phyloP scores from a whole-genome alignment of 1,139 yeast species.

The Kodamaea alishanica region DNA sequence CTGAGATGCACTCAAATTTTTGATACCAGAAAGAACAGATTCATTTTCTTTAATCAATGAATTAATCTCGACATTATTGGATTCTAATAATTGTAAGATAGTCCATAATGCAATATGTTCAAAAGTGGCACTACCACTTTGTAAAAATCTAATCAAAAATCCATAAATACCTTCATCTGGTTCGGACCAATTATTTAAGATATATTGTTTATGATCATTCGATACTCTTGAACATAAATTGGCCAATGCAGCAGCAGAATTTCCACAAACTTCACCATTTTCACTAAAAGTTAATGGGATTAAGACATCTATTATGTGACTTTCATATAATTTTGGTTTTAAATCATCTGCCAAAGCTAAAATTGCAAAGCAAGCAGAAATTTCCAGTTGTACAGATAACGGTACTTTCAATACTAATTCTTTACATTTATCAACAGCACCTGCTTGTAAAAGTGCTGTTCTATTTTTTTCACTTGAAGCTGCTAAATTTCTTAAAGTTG shows the following conservation, averaged over 20 bases:
- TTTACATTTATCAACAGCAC: conserved; percentile 91
- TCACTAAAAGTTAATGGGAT: conserved; percentile 86
- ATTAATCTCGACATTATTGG: conserved; percentile 70
- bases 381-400: conserved; percentile 88
- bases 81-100: conserved; percentile 84
- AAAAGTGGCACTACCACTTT: conserved; percentile 88
- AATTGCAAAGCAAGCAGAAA: conserved; percentile 95
- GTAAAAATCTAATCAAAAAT: conserved; percentile 75
- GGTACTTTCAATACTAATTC: conserved; percentile 83
- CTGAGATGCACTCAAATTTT: conserved; percentile 43
- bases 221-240: conserved; percentile 85
- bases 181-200: conserved; percentile 72
- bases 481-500: conserved; percentile 91
- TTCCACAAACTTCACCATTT: conserved; percentile 95
- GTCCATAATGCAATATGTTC: conserved; percentile 99
- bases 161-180: conserved; percentile 87
- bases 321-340: conserved; percentile 76
- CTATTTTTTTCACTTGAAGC: conserved; percentile 93
- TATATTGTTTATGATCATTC: conserved; percentile 69
- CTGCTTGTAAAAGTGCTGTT: conserved; percentile 87
- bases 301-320: conserved; percentile 82
- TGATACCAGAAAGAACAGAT: conserved; percentile 55
- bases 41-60: conserved; percentile 58
- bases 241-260: conserved; percentile 97
- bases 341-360: conserved; percentile 94